Evolutionary conservation across 179 eudicot species (phyloP), one percentile per base, ranked within the genome.

Genomic region (Actinidia chinensis): DNA sequence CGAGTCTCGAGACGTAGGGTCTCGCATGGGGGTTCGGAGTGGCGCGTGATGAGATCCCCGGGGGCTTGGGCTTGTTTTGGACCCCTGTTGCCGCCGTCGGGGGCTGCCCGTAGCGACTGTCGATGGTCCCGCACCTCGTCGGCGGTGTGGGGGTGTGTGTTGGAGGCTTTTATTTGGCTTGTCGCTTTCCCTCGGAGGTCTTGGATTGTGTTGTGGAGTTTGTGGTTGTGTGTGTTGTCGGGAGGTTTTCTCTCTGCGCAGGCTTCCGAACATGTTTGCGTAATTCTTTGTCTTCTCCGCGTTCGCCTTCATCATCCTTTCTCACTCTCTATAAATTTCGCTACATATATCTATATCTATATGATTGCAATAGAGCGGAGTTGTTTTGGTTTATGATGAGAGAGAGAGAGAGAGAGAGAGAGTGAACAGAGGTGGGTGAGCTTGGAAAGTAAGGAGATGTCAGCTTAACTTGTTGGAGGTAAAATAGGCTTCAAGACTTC

Each of bases 41-140:
- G 90, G 2, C 89, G 84, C 22, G 97, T 90, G 4, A 93, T 86
- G 67, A 90, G 67, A 90, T 80, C 43, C 92, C 81, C 2, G 97
- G 97, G 0, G 95, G 95, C 51, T 90, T 92, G n/a, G 92, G 97
- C 71, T 88, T 92, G 83, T 93, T 93, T 93, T 93, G 15, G 98
- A 93, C 2, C 98, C 98, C 0, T 97, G 88, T 0, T 97, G 8
- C 98, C 87, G 56, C 98, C 97, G 0, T n/a, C 98, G 78, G 4
- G 97, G 97, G 12, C 91, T 85, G 14, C n/a, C n/a, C 88, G 86
- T 64, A 74, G 33, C 58, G 4, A 81, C 76, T 5, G n/a, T 88
- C 91, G 68, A 88, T 84, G 14, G 86, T 82, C 56, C 83, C 83
- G 44, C 87, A n/a, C n/a, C n/a, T n/a, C 83, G 50, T 76, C 83